Conservation (phyloP, 768 basidiomycete species). For the Lentinus brumalis region DNA sequence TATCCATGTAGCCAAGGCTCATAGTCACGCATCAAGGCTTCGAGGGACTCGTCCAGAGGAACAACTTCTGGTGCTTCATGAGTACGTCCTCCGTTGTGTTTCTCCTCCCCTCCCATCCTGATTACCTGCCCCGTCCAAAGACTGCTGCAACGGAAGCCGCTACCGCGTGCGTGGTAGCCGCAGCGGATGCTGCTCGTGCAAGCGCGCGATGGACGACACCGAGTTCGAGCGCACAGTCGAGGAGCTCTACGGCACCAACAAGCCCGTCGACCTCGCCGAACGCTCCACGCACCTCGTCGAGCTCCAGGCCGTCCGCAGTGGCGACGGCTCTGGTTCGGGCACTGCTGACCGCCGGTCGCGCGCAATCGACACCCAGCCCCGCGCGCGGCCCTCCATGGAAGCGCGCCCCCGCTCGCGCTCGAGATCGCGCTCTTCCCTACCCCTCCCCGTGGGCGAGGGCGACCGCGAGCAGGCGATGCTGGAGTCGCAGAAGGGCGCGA, state of each 20-base stretch:
- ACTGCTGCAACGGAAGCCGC: neutral
- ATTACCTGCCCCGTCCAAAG: neutral
- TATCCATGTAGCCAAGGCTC: neutral
- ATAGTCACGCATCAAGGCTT: neutral
- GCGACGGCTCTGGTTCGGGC: neutral
- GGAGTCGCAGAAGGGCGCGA: slow-evolving; percentile 10
- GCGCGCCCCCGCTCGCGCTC: slow-evolving; percentile 4
- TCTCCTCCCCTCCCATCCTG: neutral
- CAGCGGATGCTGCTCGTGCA: slow-evolving; percentile 11
- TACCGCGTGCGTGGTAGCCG: neutral
- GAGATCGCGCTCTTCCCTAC: neutral
- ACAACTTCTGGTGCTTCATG: neutral
- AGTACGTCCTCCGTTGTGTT: neutral
- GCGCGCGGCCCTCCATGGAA: slow-evolving; percentile 10
- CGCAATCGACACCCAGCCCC: slow-evolving; percentile 11
- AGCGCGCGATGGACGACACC: slow-evolving; percentile 13
- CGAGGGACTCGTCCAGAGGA: neutral
- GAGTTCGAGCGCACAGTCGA: slow-evolving; percentile 20
- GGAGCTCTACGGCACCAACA: slow-evolving; percentile 14
- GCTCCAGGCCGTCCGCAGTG: slow-evolving; percentile 8
- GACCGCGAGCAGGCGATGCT: slow-evolving; percentile 2
- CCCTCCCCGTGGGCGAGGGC: neutral
- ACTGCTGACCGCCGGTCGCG: neutral
- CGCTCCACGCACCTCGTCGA: slow-evolving; percentile 11
- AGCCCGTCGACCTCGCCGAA: neutral